Evolutionary conservation across 2,329 filamentous ascomycete genomes (phyloP).

Genomic region (Dactylellina drechsleri): DNA sequence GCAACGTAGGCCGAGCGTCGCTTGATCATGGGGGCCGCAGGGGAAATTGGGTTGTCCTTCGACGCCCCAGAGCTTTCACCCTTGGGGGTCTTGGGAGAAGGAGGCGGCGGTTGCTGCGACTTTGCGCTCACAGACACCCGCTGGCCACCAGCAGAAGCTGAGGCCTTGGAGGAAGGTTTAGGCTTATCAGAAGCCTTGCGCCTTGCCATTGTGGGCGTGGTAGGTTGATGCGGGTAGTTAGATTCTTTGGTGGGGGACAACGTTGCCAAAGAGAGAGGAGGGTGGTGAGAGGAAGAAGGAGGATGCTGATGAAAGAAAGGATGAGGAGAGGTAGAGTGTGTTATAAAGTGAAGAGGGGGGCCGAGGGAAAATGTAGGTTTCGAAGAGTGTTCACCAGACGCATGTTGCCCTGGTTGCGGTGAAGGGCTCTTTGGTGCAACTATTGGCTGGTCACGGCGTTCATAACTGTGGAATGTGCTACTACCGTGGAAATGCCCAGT

Average conservation of each 20-base stretch:
- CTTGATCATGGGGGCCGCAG: conserved; percentile 47
- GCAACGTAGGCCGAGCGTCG: conserved; percentile 49
- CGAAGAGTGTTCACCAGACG: not conserved
- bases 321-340: conserved; percentile 23
- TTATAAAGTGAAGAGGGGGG: conserved; percentile 34
- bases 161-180: conserved; percentile 29
- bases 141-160: conserved; percentile 22
- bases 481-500: conserved; percentile 36
- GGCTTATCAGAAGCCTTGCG: conserved; percentile 35
- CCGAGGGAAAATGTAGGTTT: conserved; percentile 29
- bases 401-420: conserved; percentile 23
- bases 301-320: conserved; percentile 19
- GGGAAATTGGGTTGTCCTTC: conserved; percentile 35
- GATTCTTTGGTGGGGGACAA: conserved; percentile 39
- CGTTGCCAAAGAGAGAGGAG: conserved; percentile 5
- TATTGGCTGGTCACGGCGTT: conserved; percentile 50
- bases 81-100: conserved; percentile 34
- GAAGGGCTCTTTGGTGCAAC: conserved; percentile 51
- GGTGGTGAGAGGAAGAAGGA: conserved; percentile 21
- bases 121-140: conserved; percentile 37
- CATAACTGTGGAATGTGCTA: conserved; percentile 19
- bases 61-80: conserved; percentile 17
- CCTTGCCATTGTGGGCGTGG: conserved; percentile 40
- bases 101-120: conserved; percentile 38
- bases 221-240: conserved; percentile 31